Evolutionary conservation across 1,284 basidiomycete genomes (phyloP), one percentile per base, ranked within the genome.

Genomic region (Gomphus sp.): DNA sequence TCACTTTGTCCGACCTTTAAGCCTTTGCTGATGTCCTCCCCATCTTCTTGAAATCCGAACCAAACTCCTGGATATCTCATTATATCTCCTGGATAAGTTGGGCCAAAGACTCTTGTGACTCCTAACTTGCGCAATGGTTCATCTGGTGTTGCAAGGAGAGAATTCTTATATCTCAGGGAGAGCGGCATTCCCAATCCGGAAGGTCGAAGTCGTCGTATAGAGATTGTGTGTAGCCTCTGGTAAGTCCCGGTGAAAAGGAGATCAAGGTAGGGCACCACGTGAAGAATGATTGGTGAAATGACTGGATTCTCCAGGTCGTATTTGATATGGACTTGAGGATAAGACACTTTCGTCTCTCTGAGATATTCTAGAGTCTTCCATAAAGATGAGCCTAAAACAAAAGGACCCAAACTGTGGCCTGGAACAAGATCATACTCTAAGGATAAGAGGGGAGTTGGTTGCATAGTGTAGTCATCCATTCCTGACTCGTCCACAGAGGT

Each of bases 281-380:
- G 87, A 0, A 94, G 73, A 60, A 92, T 80, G 12, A 93, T 76
- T 2, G 90, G 88, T 1, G 88, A 86, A 48, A 64, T 67, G 3
- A 77, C 81, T 4, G 85, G 78, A 52, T 81, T 73, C 64, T 90
- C 87, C 10, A 82, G 79, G 68, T 94, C 90, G 69, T 86, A 93
- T 69, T 91, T 90, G 65, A 94, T 74, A 62, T 93, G 89, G 49
- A 93, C 80, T 65, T 89, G 86, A 44, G 90, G 91, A 63, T 89
- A 93, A 53, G 77, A 60, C 2, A 64, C 66, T 63, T 71, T 71
- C n/a, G 68, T 61, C 4, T 66, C 63, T n/a, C 74, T 66, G 6
- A 95, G 74, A 44, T 80, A 72, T 64, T 91, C 88, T 53, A 94
- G 76, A 12, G 92, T 76, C 34, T 81, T 81, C 91, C 91, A 94